Evolutionary conservation across 768 basidiomycete species (phyloP).

Genomic region (Russula dissimulans): DNA sequence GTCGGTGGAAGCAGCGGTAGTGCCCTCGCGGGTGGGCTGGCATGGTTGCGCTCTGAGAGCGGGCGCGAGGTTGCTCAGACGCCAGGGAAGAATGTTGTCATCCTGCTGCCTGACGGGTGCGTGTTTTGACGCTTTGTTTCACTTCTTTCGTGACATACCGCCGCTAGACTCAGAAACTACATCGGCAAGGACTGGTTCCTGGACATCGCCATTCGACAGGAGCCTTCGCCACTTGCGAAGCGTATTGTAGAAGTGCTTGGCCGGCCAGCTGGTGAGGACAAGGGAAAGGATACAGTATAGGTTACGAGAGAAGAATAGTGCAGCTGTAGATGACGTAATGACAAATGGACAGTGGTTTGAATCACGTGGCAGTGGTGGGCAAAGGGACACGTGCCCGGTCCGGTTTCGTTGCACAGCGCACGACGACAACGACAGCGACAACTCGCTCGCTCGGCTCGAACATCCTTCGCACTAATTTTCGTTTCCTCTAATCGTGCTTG

Average conservation of each 20-base stretch:
- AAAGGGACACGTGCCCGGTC: background rate
- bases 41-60: slow-evolving; percentile 64
- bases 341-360: too few relatives aligned
- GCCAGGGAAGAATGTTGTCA: slow-evolving; percentile 77
- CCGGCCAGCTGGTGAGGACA: background rate
- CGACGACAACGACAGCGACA: background rate
- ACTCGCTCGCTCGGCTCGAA: background rate
- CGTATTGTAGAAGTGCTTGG: slow-evolving; percentile 37
- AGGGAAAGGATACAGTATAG: background rate
- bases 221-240: slow-evolving; percentile 44
- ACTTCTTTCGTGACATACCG: background rate
- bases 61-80: slow-evolving; percentile 57
- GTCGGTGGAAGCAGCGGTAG: slow-evolving; percentile 94
- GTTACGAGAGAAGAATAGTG: too few relatives aligned
- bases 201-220: slow-evolving; percentile 48
- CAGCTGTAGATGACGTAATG: too few relatives aligned
- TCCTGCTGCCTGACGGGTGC: slow-evolving; percentile 85
- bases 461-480: background rate
- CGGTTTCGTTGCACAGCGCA: background rate
- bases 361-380: background rate
- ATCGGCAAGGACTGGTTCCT: slow-evolving; percentile 94
- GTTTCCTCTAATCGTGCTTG: slow-evolving; percentile 3
- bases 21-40: slow-evolving; percentile 64
- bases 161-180: slow-evolving; percentile 74
- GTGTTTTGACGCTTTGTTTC: slow-evolving; percentile 22